Base-by-base conservation (phyloP, 805 yeast species). In the Lipomyces lipofer region DNA sequence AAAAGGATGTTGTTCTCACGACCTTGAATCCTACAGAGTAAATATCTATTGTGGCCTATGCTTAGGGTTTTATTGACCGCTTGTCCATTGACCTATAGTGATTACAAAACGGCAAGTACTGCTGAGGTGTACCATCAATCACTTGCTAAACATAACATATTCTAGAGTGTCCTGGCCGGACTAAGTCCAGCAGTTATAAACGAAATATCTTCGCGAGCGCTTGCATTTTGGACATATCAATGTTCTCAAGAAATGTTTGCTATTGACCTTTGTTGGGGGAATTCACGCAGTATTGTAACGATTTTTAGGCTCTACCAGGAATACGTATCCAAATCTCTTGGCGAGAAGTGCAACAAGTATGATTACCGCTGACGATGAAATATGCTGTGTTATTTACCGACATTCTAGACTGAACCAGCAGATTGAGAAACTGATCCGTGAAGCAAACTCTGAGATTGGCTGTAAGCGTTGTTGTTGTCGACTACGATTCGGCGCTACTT, bases 161-260 rank as follows among this genome's bases (percentile, higher is more conserved):
- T 15, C 28, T 6, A 54, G 58, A 54, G 51, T n/a, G 54, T 54
- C 1, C 49, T 54, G 22, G 54, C 58, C 0, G 58, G 58, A 7
- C 22, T 54, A 24, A 50, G 51, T 22, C 58, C 58, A 1, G 50
- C 58, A 6, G 39, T 47, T 6, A 54, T 54, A 10, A 49, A 49
- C 32, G 58, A 54, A 10, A 49, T 54, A 13, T n/a, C 38, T 17
- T 24, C 45, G 2, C 42, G 54, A 3, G 58, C 58, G 4, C 43
- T 54, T 3, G 46, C 54, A 8, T 54, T 54, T 29, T 54, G 58
- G 58, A 49, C 43, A 4, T 54, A 54, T 25, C 58, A 54, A 24
- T 47, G 49, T 44, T 45, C 54, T 2, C 54, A 49, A 13, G 58
- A 54, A 36, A 46, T 54, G 58, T 49, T 21, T 17, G 43, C n/a